Evolutionary conservation across 345 rosid species (phyloP), one percentile per base, ranked within the genome.

Genomic region (Dovyalis caffra): DNA sequence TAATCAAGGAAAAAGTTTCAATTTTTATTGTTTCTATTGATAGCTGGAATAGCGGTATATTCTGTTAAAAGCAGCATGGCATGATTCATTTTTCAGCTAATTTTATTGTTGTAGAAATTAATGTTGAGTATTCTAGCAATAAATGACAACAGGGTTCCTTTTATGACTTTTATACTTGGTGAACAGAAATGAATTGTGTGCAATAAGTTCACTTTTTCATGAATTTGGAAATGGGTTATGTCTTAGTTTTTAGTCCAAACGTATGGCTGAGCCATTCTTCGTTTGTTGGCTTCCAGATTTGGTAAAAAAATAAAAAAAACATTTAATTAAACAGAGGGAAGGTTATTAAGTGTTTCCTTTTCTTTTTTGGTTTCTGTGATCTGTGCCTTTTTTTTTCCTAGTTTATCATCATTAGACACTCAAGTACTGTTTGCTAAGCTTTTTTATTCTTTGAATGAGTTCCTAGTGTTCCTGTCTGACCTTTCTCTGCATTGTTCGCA

Each of bases 241-340:
- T 66, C 34, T 28, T 49, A 15, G 21, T 31, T 20, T 60, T n/a
- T 43, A 28, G 10, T 64, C 60, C 68, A 57, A 25, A 68, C 23
- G 68, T 56, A 43, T 51, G 29, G 26, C 35, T 29, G 28, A 40
- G 31, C 47, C 23, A 43, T 64, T 47, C 10, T 10, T 64, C 23
- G 35, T n/a, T 64, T 65, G 65, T 26, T 69, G 45, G 66, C 75
- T 82, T 78, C 64, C 79, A 32, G 26, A 61, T 69, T 35, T 66
- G 62, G 66, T 43, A 60, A 26, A 37, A n/a, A n/a, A n/a, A n/a
- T n/a, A n/a, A n/a, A n/a, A n/a, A n/a, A 14, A 38, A 31, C 57
- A 71, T 62, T 60, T 73, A 58, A 51, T 65, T 37, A 31, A 68
- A 43, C 29, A 35, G 35, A 37, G 31, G 69, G 47, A 15, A 33